phyloP scores from a whole-genome alignment of 2,329 filamentous ascomycete genomes.

The Cladophialophora yegresii region DNA sequence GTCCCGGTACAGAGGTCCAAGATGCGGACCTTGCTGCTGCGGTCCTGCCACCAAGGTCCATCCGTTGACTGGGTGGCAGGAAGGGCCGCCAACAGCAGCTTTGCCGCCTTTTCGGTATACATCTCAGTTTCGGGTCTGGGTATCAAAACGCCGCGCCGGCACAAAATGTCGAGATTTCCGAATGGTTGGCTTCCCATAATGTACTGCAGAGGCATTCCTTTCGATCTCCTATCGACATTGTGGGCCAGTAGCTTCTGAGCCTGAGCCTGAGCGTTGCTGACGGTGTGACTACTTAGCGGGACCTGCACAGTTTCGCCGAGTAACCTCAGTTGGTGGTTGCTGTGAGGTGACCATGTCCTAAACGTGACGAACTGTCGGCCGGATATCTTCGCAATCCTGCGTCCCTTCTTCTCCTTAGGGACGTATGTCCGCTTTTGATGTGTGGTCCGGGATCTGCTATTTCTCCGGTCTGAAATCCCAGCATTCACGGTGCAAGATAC shows the following conservation, averaged over 20 bases:
- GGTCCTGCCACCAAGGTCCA: background rate
- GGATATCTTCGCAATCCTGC: background rate
- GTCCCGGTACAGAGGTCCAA: slow-evolving; percentile 89
- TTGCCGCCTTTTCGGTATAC: slow-evolving; percentile 30
- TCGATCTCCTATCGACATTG: slow-evolving; percentile 49
- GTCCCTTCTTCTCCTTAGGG: background rate
- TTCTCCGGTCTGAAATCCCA: background rate
- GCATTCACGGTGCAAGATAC: background rate
- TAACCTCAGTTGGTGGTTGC: background rate
- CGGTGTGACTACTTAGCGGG: background rate
- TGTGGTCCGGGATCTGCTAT: background rate
- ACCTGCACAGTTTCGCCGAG: background rate
- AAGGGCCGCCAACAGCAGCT: slow-evolving; percentile 13
- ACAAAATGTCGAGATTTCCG: slow-evolving; percentile 76
- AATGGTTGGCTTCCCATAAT: slow-evolving; percentile 87
- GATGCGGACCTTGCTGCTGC: slow-evolving; percentile 55
- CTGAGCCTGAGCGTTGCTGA: background rate
- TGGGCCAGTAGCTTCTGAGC: slow-evolving; percentile 5
- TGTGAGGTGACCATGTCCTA: background rate
- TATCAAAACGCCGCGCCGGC: slow-evolving; percentile 77
- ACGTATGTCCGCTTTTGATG: background rate
- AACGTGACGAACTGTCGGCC: background rate
- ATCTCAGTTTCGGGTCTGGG: slow-evolving; percentile 60
- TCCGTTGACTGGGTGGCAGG: background rate
- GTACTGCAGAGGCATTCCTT: slow-evolving; percentile 84